phyloP scores from a whole-genome alignment of 495 filamentous ascomycete genomes.

The Penicillium riverlandense region DNA sequence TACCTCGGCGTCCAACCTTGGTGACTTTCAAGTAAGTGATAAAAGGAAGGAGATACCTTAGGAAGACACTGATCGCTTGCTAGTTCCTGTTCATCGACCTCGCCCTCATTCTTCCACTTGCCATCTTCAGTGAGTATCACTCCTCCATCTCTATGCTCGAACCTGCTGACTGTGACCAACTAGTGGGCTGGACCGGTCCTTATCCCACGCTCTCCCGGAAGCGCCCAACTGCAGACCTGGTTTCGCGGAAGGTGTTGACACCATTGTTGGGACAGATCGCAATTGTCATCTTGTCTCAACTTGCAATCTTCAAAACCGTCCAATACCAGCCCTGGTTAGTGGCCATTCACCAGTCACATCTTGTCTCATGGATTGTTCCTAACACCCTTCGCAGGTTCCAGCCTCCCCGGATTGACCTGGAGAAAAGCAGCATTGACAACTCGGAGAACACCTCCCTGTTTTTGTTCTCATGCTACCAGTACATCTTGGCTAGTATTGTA shows the following conservation, averaged over 20 bases:
- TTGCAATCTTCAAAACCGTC: slow-evolving; percentile 63
- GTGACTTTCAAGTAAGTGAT: slow-evolving; percentile 75
- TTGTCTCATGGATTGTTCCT: not conserved
- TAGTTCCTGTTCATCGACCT: slow-evolving; percentile 94
- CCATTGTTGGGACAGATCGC: slow-evolving; percentile 84
- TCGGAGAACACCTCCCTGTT: slow-evolving; percentile 91
- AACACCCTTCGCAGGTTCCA: slow-evolving; percentile 52
- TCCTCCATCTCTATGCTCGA: not conserved
- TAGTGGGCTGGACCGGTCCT: slow-evolving; percentile 91
- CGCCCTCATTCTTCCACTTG: slow-evolving; percentile 86
- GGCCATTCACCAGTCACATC: not conserved
- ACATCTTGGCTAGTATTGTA: slow-evolving; percentile 81
- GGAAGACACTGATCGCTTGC: not conserved
- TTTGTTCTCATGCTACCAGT: slow-evolving; percentile 86
- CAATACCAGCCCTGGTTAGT: slow-evolving; percentile 68
- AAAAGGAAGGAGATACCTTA: not conserved
- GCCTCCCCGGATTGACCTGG: slow-evolving; percentile 63
- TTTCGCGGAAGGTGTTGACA: slow-evolving; percentile 86
- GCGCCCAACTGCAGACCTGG: slow-evolving; percentile 84
- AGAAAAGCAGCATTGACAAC: slow-evolving; percentile 78
- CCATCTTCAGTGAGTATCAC: slow-evolving; percentile 72
- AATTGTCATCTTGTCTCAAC: slow-evolving; percentile 74
- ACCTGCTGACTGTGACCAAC: slow-evolving; percentile 1
- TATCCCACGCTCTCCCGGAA: slow-evolving; percentile 73
- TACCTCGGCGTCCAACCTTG: slow-evolving; percentile 88